Evolutionary conservation across 768 basidiomycete species (phyloP).

Genomic region (Leccinum boreale): DNA sequence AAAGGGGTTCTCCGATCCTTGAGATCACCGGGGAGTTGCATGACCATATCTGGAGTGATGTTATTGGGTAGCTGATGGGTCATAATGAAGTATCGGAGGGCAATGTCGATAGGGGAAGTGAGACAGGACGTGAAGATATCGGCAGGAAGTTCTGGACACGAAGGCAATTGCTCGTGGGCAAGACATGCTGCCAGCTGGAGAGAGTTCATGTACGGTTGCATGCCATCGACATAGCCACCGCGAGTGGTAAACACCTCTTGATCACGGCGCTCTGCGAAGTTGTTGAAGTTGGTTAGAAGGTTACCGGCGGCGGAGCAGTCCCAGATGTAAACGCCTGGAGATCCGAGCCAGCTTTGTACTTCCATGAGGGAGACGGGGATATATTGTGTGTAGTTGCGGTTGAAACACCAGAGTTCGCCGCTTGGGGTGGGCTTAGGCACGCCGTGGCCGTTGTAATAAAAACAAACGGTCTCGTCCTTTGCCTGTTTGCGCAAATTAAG

Average conservation of each 20-base stretch:
- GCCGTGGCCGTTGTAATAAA: constrained; percentile 98
- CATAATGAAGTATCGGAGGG: constrained; percentile 90
- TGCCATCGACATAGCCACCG: constrained; percentile 56
- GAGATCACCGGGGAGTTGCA: constrained; percentile 93
- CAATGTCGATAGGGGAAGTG: constrained; percentile 97
- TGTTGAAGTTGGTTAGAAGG: constrained; percentile 85
- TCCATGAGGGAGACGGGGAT: constrained; percentile 95
- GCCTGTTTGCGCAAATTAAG: constrained; percentile 79
- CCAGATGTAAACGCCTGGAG: constrained; percentile 97
- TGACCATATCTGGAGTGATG: constrained; percentile 84
- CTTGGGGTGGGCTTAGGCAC: constrained; percentile 95
- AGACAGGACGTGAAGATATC: constrained; percentile 97
- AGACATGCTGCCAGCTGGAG: constrained; percentile 95
- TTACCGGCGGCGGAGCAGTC: constrained; percentile 98
- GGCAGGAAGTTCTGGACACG: constrained; percentile 94
- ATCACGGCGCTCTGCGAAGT: constrained; percentile 71
- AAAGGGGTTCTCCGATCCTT: constrained; percentile 95
- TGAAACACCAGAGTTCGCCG: constrained; percentile 99
- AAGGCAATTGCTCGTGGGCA: constrained; percentile 87
- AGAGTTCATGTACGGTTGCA: constrained; percentile 76
- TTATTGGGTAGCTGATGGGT: constrained; percentile 81
- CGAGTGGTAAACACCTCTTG: constrained; percentile 57
- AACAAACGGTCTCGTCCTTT: constrained; percentile 89
- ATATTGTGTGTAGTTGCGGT: constrained; percentile 95
- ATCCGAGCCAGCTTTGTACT: constrained; percentile 89